phyloP scores from a whole-genome alignment of 176 grass and related monocot species.

The Triticum timopheevii region DNA sequence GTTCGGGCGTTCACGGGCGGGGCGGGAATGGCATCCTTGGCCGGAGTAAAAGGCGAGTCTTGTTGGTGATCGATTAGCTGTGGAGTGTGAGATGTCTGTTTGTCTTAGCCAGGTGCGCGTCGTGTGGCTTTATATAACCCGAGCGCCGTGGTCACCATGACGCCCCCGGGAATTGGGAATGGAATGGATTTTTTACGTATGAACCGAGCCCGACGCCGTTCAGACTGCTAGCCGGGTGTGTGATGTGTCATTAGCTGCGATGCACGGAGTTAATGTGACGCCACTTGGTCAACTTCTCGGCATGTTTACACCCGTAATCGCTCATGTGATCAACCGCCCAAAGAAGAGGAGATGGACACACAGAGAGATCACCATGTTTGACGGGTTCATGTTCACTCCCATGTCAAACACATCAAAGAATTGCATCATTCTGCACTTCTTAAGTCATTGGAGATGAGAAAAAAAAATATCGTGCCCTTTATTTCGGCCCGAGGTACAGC shows the following conservation, averaged over 20 bases:
- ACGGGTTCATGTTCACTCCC: neutral
- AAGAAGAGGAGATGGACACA: neutral
- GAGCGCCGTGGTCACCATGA: neutral
- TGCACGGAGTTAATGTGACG: neutral
- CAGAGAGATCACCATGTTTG: neutral
- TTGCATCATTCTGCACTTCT: no score
- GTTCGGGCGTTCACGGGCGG: neutral
- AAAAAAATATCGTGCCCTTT: no score
- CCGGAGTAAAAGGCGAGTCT: neutral
- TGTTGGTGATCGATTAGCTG: neutral
- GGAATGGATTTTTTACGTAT: neutral
- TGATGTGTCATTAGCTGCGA: neutral
- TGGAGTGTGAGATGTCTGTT: neutral
- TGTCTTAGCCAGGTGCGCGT: no score
- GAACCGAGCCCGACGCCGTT: neutral
- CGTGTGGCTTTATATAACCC: constrained; percentile 41
- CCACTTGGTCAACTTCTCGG: neutral
- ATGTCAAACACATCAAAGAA: neutral
- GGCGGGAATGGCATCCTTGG: constrained; percentile 46
- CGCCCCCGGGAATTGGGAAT: neutral
- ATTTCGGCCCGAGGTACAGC: no score
- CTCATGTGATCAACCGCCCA: neutral
- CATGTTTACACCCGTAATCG: constrained; percentile 27
- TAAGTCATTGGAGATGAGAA: no score
- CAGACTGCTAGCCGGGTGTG: neutral